Percentiles rank a stretch among this genome's conserved stretches.
Evolutionary conservation across 768 basidiomycete species (phyloP).

Genomic region (Amanita inopinata): DNA sequence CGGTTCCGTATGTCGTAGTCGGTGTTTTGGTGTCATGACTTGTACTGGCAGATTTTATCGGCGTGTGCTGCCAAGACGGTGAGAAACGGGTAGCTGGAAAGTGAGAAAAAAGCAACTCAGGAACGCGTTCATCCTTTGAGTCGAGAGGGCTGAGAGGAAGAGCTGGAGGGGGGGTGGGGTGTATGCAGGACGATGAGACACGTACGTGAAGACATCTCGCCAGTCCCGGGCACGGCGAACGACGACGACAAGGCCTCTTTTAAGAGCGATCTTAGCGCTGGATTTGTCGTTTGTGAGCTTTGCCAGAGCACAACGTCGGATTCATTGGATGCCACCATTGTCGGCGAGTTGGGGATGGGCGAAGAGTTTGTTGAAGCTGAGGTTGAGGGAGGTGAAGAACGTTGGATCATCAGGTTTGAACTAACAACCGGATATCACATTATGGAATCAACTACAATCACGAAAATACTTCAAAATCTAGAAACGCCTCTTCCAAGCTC

Average conservation of each 20-base stretch:
- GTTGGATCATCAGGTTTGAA: too few species aligned
- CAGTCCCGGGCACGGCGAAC: neutral
- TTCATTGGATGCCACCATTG: neutral
- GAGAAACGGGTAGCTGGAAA: slow-evolving; percentile 5
- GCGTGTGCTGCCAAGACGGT: slow-evolving; percentile 7
- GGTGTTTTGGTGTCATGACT: neutral
- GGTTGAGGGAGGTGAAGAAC: too few species aligned
- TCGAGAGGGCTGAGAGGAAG: neutral
- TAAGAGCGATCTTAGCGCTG: neutral
- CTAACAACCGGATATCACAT: too few species aligned
- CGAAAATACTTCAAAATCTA: slow-evolving; percentile 64
- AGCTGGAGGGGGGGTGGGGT: neutral
- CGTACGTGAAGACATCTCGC: neutral
- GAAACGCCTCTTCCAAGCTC: slow-evolving; percentile 63
- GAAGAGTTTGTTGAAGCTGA: too few species aligned
- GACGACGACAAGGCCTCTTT: slow-evolving; percentile 7
- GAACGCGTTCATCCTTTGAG: neutral
- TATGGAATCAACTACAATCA: slow-evolving; percentile 15
- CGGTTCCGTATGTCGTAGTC: too few species aligned
- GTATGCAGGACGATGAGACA: neutral
- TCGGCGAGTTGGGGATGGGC: too few species aligned
- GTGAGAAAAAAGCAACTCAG: neutral
- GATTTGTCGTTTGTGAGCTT: slow-evolving; percentile 8
- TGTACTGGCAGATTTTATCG: neutral
- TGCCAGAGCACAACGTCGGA: slow-evolving; percentile 5